These are phyloP conservation scores for Tolypocladium endophyticum DNA, from an alignment of 2,329 filamentous ascomycete species.

Conservation along the genomic window DNA sequence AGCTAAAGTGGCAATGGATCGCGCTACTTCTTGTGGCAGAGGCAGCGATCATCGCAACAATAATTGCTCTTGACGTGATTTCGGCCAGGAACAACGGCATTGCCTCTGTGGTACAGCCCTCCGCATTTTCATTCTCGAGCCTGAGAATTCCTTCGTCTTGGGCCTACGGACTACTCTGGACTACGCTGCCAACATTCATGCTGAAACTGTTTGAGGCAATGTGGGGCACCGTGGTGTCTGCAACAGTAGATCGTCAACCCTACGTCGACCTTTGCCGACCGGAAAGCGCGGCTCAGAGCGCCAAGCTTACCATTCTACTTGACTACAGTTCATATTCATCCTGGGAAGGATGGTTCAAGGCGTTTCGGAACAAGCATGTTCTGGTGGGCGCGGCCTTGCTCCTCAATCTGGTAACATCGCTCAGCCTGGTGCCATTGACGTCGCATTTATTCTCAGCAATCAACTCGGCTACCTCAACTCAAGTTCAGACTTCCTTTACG, in stretches of 20 bases:
- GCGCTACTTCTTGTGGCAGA: neutral
- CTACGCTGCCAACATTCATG: neutral
- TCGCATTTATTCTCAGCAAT: neutral
- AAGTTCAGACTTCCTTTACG: neutral
- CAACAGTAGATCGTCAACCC: neutral
- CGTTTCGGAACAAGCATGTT: neutral
- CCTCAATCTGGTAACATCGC: neutral
- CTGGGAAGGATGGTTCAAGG: neutral
- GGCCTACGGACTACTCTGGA: neutral
- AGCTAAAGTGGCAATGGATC: neutral
- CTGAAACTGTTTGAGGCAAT: neutral
- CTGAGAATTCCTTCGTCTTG: neutral
- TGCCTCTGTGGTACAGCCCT: neutral
- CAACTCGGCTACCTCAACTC: neutral
- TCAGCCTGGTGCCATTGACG: neutral
- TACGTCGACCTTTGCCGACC: neutral
- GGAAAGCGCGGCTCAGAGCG: neutral
- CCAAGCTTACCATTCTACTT: neutral
- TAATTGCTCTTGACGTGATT: neutral
- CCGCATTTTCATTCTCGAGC: neutral
- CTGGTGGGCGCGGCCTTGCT: neutral
- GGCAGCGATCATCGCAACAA: neutral
- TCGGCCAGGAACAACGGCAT: neutral
- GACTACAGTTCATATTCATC: neutral
- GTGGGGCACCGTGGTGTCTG: neutral